Evolutionary conservation across 257 asterid genomes (phyloP), one percentile per base, ranked within the genome.

Genomic region (Penstemon barbatus): DNA sequence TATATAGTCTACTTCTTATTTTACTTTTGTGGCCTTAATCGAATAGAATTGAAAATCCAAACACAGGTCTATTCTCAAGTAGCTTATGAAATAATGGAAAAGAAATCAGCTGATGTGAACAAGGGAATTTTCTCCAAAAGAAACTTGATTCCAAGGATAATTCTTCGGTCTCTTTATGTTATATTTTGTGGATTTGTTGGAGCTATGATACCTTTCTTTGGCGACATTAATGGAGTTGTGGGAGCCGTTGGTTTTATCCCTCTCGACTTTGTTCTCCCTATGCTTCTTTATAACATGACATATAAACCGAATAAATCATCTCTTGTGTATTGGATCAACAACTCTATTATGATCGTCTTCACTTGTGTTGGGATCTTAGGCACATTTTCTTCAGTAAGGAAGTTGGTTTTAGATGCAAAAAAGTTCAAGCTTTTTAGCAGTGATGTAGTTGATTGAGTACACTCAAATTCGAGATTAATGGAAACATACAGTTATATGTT

Each of bases 191-290:
- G 99, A 42, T 82, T 91, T 63, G 15, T 90, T 56, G 99, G 96
- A n/a, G 96, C 99, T 0, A 89, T 94, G 99, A 54, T 93, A 51
- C 99, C 99, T 51, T 93, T 93, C 82, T 93, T 93, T 18, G 97
- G 99, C 1, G 99, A 94, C 80, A 85, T 94, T 44, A 94, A 70
- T 62, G 92, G 82, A 2, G 90, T 94, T 0, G 95, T 87, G 0
- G 99, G 99, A n/a, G 99, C 99, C 15, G 64, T 91, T 39, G 97
- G 99, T 38, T 94, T 94, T 75, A 94, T 94, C 68, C 99, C 99
- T 52, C 88, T 94, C 10, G 99, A 94, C 73, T 94, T 93, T 51
- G 51, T 90, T 44, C 92, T 93, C 5, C 99, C 99, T 8, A 93
- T 93, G 97, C 92, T 93, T 71, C 90, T 93, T 4, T 93, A 93